Conservation (phyloP, 257 asterid genomes). For the Gardenia jasminoides region DNA sequence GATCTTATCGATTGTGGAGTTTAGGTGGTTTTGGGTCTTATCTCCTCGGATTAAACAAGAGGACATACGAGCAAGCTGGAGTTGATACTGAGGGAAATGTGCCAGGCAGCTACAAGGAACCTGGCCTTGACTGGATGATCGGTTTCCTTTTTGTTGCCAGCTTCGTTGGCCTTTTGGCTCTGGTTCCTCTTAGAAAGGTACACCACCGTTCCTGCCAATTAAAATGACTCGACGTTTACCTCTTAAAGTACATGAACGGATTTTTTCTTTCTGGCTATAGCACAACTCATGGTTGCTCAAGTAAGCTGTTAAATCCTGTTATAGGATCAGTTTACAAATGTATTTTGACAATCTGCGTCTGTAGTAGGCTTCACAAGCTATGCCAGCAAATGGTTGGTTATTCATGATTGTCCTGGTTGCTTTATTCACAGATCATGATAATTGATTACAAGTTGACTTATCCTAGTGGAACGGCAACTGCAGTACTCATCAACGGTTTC, state of each 20-base stretch:
- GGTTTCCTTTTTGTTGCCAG: constrained; percentile 53
- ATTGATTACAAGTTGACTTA: constrained; percentile 40
- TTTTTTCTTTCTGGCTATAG: neutral
- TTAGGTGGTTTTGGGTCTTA: constrained; percentile 63
- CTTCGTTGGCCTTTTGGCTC: constrained; percentile 58
- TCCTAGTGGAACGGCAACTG: constrained; percentile 62
- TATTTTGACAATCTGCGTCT: neutral
- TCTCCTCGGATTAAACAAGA: constrained; percentile 51
- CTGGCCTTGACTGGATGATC: constrained; percentile 55
- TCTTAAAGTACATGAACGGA: too few species aligned
- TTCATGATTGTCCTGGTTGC: neutral
- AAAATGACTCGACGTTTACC: too few species aligned
- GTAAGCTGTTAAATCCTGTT: too few species aligned
- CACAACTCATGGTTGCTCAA: neutral
- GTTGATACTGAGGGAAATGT: constrained; percentile 33
- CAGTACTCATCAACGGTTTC: constrained; percentile 54
- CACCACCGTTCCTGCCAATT: too few species aligned
- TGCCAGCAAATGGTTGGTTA: neutral
- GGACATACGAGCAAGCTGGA: constrained; percentile 37
- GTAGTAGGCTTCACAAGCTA: neutral
- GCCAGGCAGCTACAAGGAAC: constrained; percentile 37
- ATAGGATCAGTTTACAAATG: neutral
- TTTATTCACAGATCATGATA: constrained; percentile 33
- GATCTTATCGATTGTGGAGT: neutral
- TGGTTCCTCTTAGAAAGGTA: constrained; percentile 65